These are phyloP conservation scores for Oxalis stricta DNA, from an alignment of 441 rosid species.

Conservation along the genomic window DNA sequence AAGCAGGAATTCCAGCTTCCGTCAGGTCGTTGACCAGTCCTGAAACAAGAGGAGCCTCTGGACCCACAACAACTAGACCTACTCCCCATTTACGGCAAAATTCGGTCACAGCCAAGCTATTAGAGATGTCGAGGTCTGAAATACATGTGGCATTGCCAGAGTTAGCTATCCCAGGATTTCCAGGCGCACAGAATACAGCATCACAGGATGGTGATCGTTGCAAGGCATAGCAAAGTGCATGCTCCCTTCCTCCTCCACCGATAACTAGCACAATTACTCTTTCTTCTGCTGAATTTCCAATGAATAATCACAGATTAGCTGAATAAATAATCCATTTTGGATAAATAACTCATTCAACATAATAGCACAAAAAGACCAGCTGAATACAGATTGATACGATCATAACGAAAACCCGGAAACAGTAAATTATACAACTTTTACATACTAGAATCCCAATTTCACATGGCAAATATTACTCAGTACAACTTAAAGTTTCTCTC, in stretches of 20 bases:
- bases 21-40: conserved; percentile 71
- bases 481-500: too few relatives aligned
- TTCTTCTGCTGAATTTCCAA: conserved; percentile 32
- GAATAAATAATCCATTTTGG: too few relatives aligned
- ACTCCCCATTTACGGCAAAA: conserved; percentile 52
- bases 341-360: too few relatives aligned
- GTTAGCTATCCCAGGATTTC: conserved; percentile 67
- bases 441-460: too few relatives aligned
- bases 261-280: conserved; percentile 64
- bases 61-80: conserved; percentile 77
- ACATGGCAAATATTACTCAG: too few relatives aligned
- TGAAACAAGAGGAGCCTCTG: conserved; percentile 84
- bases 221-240: conserved; percentile 81
- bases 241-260: conserved; percentile 97
- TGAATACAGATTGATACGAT: too few relatives aligned
- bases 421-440: too few relatives aligned
- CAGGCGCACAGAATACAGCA: conserved; percentile 77
- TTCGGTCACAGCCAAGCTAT: conserved; percentile 50
- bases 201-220: conserved; percentile 61
- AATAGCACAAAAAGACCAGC: too few relatives aligned
- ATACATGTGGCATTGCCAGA: conserved; percentile 82
- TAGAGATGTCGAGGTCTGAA: conserved; percentile 46
- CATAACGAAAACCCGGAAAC: too few relatives aligned
- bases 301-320: conserved; percentile 11
- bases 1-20: conserved; percentile 58